Evolutionary conservation across 371 early-diverging fungal species (phyloP).

Genomic region (Ordospora pajunii): DNA sequence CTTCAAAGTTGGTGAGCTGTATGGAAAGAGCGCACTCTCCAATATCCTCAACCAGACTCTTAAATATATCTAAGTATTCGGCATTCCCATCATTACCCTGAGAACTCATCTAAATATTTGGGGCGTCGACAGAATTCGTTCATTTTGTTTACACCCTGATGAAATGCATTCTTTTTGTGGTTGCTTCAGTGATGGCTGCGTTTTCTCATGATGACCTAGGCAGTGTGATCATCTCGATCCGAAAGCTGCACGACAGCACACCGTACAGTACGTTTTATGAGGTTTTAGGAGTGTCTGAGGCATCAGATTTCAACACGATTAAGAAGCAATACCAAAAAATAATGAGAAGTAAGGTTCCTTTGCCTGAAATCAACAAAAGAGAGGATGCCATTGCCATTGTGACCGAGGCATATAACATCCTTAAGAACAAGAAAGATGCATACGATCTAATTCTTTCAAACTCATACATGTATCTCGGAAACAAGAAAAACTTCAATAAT

Average conservation of each 20-base stretch:
- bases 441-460: conserved; percentile 36
- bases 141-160: conserved; percentile 10
- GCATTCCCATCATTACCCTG: background rate
- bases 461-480: conserved; percentile 6
- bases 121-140: background rate
- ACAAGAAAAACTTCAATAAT: conserved; percentile 19
- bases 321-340: conserved; percentile 31
- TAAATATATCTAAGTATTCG: background rate
- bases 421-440: conserved; percentile 12
- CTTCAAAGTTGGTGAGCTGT: background rate
- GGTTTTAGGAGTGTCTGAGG: conserved; percentile 4
- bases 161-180: background rate
- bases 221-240: background rate
- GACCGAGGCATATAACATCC: conserved; percentile 4
- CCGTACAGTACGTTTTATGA: conserved; percentile 36
- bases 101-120: background rate
- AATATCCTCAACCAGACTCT: conserved; percentile 1
- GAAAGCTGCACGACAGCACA: conserved; percentile 31
- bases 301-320: background rate
- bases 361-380: background rate
- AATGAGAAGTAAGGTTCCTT: background rate
- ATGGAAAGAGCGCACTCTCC: conserved; percentile 1
- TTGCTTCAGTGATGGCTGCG: background rate
- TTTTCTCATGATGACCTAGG: background rate
- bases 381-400: conserved; percentile 20